These are phyloP conservation scores for Pichia sp. DNA, from an alignment of 1,139 yeast species.

Conservation along the genomic window DNA sequence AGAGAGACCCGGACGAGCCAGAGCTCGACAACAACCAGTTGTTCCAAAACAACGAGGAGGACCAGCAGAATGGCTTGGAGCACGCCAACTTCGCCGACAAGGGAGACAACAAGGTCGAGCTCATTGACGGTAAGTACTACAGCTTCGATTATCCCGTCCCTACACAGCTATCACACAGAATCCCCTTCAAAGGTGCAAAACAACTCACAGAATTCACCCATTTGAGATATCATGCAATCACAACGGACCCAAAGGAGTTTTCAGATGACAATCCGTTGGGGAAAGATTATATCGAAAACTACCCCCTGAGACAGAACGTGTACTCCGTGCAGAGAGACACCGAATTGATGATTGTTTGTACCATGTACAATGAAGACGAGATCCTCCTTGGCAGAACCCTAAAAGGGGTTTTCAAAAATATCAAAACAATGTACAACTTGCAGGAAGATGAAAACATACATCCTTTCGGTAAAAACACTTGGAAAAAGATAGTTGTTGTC, in stretches of 20 bases:
- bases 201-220: slow-evolving; percentile 63
- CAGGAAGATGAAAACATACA: slow-evolving; percentile 49
- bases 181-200: slow-evolving; percentile 46
- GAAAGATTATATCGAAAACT: slow-evolving; percentile 26
- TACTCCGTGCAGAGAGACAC: slow-evolving; percentile 64
- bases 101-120: slow-evolving; percentile 27
- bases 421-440: slow-evolving; percentile 71
- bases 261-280: slow-evolving; percentile 42
- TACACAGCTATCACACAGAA: slow-evolving; percentile 47
- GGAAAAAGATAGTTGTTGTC: slow-evolving; percentile 74
- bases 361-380: slow-evolving; percentile 83
- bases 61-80: slow-evolving; percentile 15
- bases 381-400: slow-evolving; percentile 65
- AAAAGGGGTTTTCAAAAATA: slow-evolving; percentile 73
- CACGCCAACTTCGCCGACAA: slow-evolving; percentile 24
- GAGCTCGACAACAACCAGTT: slow-evolving; percentile 19
- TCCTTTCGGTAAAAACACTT: slow-evolving; percentile 73
- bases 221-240: slow-evolving; percentile 75
- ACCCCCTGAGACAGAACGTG: slow-evolving; percentile 59
- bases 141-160: slow-evolving; percentile 80
- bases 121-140: slow-evolving; percentile 53
- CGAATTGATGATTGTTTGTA: slow-evolving; percentile 69
- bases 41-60: slow-evolving; percentile 12
- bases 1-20: slow-evolving; percentile 30
- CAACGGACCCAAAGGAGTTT: slow-evolving; percentile 73